A percentile compares a stretch with the other conserved stretches of the same genome.
Conservation (phyloP, 371 early-diverging fungal species). For the Phascolomyces articulosus region DNA sequence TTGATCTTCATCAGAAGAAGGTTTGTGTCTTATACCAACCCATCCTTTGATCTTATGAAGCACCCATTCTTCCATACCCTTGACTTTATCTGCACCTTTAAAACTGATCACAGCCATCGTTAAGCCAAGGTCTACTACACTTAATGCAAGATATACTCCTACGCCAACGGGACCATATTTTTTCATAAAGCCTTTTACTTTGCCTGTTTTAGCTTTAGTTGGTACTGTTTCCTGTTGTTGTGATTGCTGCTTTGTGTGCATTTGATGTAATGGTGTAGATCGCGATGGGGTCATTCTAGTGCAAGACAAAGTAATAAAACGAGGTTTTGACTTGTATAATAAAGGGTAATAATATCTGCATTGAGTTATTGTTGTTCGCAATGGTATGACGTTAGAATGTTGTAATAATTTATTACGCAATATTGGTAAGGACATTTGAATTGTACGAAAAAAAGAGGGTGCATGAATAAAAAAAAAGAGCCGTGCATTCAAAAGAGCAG, state of each 20-base stretch:
- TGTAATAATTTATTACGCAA: background rate
- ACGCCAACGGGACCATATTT: conserved; percentile 37
- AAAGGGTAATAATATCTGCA: background rate
- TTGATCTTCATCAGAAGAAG: background rate
- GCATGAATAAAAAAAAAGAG: background rate
- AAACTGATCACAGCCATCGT: conserved; percentile 34
- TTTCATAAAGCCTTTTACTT: conserved; percentile 30
- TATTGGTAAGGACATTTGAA: background rate
- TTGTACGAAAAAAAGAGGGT: background rate
- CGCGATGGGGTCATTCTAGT: background rate
- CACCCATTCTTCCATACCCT: conserved; percentile 28
- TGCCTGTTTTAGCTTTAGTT: conserved; percentile 5
- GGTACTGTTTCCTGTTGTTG: background rate
- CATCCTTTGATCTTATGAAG: conserved; percentile 19
- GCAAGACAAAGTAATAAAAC: background rate
- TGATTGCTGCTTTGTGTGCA: background rate
- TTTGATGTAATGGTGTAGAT: background rate
- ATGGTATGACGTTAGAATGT: background rate
- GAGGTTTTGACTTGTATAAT: background rate
- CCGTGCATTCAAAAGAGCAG: too few relatives aligned
- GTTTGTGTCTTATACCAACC: conserved; percentile 23
- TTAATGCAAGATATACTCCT: conserved; percentile 31
- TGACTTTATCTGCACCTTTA: conserved; percentile 33
- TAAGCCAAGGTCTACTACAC: conserved; percentile 32
- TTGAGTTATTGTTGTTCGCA: too few relatives aligned